These are phyloP conservation scores for Westerdykella aurantiaca DNA, from an alignment of 2,329 filamentous ascomycete species.

Conservation along the genomic window DNA sequence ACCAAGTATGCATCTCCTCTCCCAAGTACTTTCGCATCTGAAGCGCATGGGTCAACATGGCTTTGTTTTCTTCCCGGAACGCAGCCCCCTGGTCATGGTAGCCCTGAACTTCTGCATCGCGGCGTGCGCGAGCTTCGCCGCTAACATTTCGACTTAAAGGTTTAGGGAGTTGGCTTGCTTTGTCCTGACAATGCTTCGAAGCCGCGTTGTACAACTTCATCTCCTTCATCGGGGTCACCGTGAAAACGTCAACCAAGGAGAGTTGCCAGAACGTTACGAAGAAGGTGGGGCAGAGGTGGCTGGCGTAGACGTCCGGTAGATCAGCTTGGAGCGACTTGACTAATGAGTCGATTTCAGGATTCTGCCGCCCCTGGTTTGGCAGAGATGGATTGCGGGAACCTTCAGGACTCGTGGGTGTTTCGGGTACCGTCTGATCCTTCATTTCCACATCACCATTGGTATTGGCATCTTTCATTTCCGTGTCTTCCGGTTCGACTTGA, in stretches of 20 bases:
- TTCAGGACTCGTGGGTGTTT: slow-evolving; percentile 3
- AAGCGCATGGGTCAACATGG: slow-evolving; percentile 48
- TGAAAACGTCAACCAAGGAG: slow-evolving; percentile 62
- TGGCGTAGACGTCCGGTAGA: slow-evolving; percentile 59
- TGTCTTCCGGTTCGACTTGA: neutral
- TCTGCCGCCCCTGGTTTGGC: slow-evolving; percentile 37
- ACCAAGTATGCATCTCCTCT: slow-evolving; percentile 74
- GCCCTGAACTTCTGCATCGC: slow-evolving; percentile 64
- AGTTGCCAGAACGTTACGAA: slow-evolving; percentile 92
- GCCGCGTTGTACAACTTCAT: slow-evolving; percentile 74
- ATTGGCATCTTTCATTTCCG: neutral
- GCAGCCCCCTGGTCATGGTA: slow-evolving; percentile 63
- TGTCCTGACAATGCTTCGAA: slow-evolving; percentile 50
- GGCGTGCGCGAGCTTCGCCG: slow-evolving; percentile 58
- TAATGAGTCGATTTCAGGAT: slow-evolving; percentile 68
- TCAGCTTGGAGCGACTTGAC: slow-evolving; percentile 61
- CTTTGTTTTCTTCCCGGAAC: slow-evolving; percentile 60
- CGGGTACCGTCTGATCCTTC: neutral
- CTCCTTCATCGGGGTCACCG: slow-evolving; percentile 57
- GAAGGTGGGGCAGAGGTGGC: slow-evolving; percentile 70
- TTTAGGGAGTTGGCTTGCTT: slow-evolving; percentile 50
- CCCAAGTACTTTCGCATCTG: slow-evolving; percentile 57
- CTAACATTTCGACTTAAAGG: slow-evolving; percentile 70
- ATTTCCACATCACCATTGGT: neutral
- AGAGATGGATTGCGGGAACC: neutral